A percentile compares a stretch with the other conserved stretches of the same genome.
Evolutionary conservation across 1,284 basidiomycete genomes (phyloP).

Genomic region (Cryptococcus sp.): DNA sequence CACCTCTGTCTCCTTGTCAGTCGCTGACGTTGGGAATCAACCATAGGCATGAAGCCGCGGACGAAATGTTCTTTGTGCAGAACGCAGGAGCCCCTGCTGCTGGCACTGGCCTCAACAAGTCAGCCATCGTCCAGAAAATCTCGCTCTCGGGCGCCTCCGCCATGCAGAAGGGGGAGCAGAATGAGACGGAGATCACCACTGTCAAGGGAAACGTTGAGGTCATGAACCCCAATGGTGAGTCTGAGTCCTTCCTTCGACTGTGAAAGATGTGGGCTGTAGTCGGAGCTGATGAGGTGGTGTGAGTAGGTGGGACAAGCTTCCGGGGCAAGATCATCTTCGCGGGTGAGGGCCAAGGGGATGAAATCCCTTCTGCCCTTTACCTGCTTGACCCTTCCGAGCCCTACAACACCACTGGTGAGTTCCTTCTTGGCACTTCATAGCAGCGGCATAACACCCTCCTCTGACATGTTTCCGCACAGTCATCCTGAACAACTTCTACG

Average conservation of each 20-base stretch:
- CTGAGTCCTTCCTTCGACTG: too few relatives aligned
- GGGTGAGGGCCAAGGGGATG: slow-evolving; percentile 62
- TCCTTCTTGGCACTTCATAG: not conserved
- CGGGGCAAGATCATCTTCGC: slow-evolving; percentile 61
- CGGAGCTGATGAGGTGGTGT: not conserved
- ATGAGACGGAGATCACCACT: slow-evolving; percentile 55
- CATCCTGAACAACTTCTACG: slow-evolving; percentile 66
- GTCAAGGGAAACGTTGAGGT: slow-evolving; percentile 55
- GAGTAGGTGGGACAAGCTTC: slow-evolving; percentile 59
- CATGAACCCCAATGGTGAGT: slow-evolving; percentile 67
- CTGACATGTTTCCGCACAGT: slow-evolving; percentile 35
- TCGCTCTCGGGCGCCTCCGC: slow-evolving; percentile 48
- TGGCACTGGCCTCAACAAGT: slow-evolving; percentile 52
- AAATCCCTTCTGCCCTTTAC: slow-evolving; percentile 61
- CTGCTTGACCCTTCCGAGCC: slow-evolving; percentile 64
- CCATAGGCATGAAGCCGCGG: slow-evolving; percentile 53
- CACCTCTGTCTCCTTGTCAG: not conserved
- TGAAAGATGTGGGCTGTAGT: not conserved
- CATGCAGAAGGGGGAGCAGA: slow-evolving; percentile 50
- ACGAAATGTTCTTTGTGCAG: slow-evolving; percentile 59
- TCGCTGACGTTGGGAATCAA: not conserved
- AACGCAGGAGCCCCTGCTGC: slow-evolving; percentile 53
- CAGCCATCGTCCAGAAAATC: slow-evolving; percentile 53
- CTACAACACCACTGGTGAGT: slow-evolving; percentile 56
- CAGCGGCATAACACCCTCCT: not conserved